Evolutionary conservation across 371 early-diverging fungal species (phyloP).

Genomic region (Nematocida homosporus): DNA sequence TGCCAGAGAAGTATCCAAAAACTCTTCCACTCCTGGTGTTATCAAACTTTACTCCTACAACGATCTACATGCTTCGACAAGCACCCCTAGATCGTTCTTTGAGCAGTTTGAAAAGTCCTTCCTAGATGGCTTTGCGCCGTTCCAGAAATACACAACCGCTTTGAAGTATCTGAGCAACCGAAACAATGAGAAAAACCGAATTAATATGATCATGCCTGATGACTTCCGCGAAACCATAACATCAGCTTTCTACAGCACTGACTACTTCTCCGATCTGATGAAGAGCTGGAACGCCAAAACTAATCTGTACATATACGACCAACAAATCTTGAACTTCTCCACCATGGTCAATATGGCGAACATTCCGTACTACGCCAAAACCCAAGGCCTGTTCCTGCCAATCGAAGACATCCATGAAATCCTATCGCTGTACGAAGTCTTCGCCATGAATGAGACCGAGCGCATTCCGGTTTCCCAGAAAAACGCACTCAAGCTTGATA

Average conservation of each 20-base stretch:
- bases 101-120: neutral
- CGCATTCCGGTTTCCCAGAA: slow-evolving; percentile 12
- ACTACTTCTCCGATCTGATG: slow-evolving; percentile 27
- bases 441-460: slow-evolving; percentile 22
- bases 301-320: slow-evolving; percentile 22
- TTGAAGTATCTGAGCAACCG: slow-evolving; percentile 1
- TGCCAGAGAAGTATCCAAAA: neutral
- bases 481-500: slow-evolving; percentile 5
- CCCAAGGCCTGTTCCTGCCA: neutral
- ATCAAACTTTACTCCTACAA: slow-evolving; percentile 17
- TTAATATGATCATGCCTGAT: neutral
- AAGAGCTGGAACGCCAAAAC: slow-evolving; percentile 1
- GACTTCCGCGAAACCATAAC: neutral
- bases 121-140: slow-evolving; percentile 43
- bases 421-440: slow-evolving; percentile 39
- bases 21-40: neutral
- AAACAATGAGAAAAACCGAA: neutral
- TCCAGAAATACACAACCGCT: slow-evolving; percentile 26
- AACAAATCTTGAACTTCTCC: slow-evolving; percentile 24
- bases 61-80: neutral
- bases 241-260: slow-evolving; percentile 20
- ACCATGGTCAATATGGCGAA: slow-evolving; percentile 56
- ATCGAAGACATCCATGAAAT: slow-evolving; percentile 8
- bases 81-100: too few species aligned
- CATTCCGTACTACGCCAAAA: slow-evolving; percentile 19